A percentile compares a stretch with the other conserved stretches of the same genome.
Evolutionary conservation across 192 early-diverging fungal species (phyloP).

Genomic region (Blastocladiella britannica): DNA sequence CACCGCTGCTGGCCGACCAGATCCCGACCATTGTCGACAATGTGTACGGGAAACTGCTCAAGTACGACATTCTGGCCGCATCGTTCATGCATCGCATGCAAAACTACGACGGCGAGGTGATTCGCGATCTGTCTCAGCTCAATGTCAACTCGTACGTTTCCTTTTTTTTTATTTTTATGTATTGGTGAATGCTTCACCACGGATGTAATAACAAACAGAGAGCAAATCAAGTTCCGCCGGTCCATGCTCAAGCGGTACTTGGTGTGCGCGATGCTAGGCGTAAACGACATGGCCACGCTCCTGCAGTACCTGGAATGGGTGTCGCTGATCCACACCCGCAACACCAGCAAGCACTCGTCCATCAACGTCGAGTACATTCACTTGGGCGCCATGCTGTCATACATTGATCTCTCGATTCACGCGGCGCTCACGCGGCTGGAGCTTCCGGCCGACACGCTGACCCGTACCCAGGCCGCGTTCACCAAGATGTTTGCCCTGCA

Average conservation of each 20-base stretch:
- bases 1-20: slow-evolving; percentile 32
- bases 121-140: slow-evolving; percentile 19
- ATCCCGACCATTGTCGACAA: slow-evolving; percentile 58
- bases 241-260: slow-evolving; percentile 50
- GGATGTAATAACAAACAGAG: too few relatives aligned
- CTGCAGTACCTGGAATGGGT: slow-evolving; percentile 63
- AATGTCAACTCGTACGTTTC: slow-evolving; percentile 25
- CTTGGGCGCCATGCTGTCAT: slow-evolving; percentile 51
- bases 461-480: slow-evolving; percentile 41
- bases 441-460: slow-evolving; percentile 27
- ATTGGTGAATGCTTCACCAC: too few relatives aligned
- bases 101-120: slow-evolving; percentile 23
- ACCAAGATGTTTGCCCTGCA: slow-evolving; percentile 67
- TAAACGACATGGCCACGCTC: slow-evolving; percentile 29
- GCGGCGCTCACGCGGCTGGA: slow-evolving; percentile 25
- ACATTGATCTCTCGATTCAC: slow-evolving; percentile 29
- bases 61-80: slow-evolving; percentile 51
- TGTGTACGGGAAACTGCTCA: slow-evolving; percentile 50
- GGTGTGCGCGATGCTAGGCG: slow-evolving; percentile 28
- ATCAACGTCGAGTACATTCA: slow-evolving; percentile 73
- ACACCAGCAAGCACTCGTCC: slow-evolving; percentile 44
- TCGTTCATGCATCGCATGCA: slow-evolving; percentile 43
- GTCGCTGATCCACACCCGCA: slow-evolving; percentile 54
- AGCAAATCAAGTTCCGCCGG: slow-evolving; percentile 64
- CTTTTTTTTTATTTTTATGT: too few relatives aligned